Evolutionary conservation across 306 rosid species (phyloP).

Genomic region (Macrotyloma uniflorum): DNA sequence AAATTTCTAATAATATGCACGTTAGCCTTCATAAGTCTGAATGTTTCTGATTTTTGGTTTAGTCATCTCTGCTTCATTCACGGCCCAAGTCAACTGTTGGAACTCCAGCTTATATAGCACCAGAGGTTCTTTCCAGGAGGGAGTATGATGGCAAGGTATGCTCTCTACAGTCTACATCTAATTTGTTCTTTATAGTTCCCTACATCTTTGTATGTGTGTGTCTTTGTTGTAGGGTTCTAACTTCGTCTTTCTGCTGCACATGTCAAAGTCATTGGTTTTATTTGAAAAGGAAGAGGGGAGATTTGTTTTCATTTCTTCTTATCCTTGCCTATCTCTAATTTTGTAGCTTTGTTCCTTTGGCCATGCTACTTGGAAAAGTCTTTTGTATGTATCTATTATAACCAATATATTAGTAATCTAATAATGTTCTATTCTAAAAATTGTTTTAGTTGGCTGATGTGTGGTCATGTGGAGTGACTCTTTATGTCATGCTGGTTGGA

Average conservation of each 20-base stretch:
- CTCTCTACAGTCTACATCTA: background rate
- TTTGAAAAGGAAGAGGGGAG: background rate
- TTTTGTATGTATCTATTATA: constrained; percentile 2
- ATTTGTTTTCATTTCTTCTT: background rate
- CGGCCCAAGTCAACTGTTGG: constrained; percentile 80
- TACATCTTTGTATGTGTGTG: background rate
- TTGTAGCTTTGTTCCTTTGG: constrained; percentile 6
- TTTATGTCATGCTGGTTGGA: constrained; percentile 82
- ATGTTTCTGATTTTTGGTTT: constrained; percentile 25
- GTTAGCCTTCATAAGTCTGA: background rate
- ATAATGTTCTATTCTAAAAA: constrained; percentile 9
- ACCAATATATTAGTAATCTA: constrained; percentile 6
- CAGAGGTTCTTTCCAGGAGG: constrained; percentile 73
- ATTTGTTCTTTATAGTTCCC: constrained; percentile 17
- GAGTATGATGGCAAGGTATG: constrained; percentile 79
- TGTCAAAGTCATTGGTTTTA: background rate
- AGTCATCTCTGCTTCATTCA: constrained; percentile 78
- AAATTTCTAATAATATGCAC: background rate
- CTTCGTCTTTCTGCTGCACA: background rate
- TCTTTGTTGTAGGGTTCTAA: background rate
- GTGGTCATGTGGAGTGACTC: constrained; percentile 90
- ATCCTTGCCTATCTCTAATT: background rate
- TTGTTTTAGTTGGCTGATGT: constrained; percentile 70
- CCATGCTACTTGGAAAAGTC: constrained; percentile 19
- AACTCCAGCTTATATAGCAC: constrained; percentile 81